A percentile compares a stretch with the other conserved stretches of the same genome.
Evolutionary conservation across 495 filamentous ascomycete genomes (phyloP).

Genomic region (Staphylotrichum tortipilum): DNA sequence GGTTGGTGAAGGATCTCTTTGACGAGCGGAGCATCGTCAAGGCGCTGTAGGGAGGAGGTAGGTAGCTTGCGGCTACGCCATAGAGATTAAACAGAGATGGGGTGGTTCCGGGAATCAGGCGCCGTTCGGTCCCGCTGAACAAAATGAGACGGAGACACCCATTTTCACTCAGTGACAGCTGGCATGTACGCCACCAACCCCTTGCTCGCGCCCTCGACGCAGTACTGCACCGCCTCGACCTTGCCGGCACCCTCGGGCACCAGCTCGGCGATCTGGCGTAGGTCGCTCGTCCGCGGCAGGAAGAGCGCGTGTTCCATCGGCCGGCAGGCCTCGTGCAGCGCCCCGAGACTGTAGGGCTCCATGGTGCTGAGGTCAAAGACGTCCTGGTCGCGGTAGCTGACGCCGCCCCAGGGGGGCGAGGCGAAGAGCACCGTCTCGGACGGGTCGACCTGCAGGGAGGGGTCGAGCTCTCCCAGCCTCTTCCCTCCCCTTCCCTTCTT

Average conservation of each 20-base stretch:
- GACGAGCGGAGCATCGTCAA: constrained; percentile 60
- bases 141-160: not conserved
- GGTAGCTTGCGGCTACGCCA: too few relatives aligned
- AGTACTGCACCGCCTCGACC: constrained; percentile 79
- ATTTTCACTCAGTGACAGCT: too few relatives aligned
- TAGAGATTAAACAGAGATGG: not conserved
- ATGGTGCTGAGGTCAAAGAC: constrained; percentile 82
- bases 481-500: not conserved
- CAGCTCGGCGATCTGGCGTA: constrained; percentile 68
- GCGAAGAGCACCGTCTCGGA: constrained; percentile 62
- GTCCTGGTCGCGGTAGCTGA: constrained; percentile 63
- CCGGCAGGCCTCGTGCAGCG: constrained; percentile 52
- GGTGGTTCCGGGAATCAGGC: not conserved
- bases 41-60: constrained; percentile 39
- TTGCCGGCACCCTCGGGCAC: constrained; percentile 35
- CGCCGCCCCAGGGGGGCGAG: constrained; percentile 93
- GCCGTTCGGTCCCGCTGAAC: not conserved
- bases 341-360: constrained; percentile 69
- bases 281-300: constrained; percentile 79
- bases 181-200: constrained; percentile 50
- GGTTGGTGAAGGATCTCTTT: constrained; percentile 73
- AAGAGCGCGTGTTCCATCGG: constrained; percentile 57
- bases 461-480: too few relatives aligned
- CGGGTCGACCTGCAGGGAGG: constrained; percentile 28
- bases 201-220: constrained; percentile 83